Evolutionary conservation across 768 basidiomycete species (phyloP).

Genomic region (Suillus luteus): DNA sequence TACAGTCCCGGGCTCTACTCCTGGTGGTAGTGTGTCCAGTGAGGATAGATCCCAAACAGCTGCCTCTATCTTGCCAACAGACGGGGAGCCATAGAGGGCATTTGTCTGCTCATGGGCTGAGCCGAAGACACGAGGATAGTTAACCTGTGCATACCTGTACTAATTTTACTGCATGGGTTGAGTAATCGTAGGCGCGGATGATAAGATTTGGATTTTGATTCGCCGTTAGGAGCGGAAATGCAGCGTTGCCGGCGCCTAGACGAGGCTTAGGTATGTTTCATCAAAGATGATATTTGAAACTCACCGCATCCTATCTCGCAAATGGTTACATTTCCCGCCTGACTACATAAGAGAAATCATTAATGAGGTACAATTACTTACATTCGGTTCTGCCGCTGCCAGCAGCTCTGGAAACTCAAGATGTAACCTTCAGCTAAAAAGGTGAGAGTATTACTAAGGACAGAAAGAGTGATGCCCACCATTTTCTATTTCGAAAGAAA

Average conservation of each 20-base stretch:
- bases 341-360: conserved; percentile 14
- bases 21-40: conserved; percentile 55
- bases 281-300: conserved; percentile 20
- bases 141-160: conserved; percentile 64
- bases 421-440: conserved; percentile 59
- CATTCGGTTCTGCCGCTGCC: conserved; percentile 65
- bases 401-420: conserved; percentile 94
- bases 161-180: conserved; percentile 82
- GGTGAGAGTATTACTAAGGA: not conserved
- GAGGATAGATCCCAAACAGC: conserved; percentile 92
- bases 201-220: conserved; percentile 80
- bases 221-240: conserved; percentile 82
- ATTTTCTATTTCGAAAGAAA: conserved; percentile 95
- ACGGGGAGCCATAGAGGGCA: conserved; percentile 65
- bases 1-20: conserved; percentile 65
- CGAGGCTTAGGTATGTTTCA: conserved; percentile 12
- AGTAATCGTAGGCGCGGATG: conserved; percentile 89
- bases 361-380: conserved; percentile 31
- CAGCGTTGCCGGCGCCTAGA: conserved; percentile 90
- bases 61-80: conserved; percentile 71
- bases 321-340: conserved; percentile 79
- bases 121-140: not conserved
- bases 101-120: conserved; percentile 52
- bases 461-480: conserved; percentile 41
- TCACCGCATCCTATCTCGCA: conserved; percentile 91